Percentiles rank a stretch among this genome's conserved stretches.
Evolutionary conservation across 768 basidiomycete species (phyloP).

Genomic region (Suillus fuscotomentosus): DNA sequence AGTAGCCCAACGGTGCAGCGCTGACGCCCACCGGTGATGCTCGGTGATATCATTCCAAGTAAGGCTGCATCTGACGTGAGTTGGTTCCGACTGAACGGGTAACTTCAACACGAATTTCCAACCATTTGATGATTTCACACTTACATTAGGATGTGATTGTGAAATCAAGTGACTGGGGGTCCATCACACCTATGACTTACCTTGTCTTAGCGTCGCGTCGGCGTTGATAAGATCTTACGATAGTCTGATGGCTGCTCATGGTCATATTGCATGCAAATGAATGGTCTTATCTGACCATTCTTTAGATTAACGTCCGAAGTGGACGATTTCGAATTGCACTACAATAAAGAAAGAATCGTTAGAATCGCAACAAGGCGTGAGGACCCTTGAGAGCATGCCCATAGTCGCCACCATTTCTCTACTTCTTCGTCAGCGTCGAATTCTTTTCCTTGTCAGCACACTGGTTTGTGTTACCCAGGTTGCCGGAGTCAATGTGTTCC

Average conservation of each 20-base stretch:
- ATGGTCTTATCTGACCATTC: neutral
- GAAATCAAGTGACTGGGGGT: neutral
- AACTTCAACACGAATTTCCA: neutral
- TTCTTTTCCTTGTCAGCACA: slow-evolving; percentile 60
- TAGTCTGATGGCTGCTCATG: neutral
- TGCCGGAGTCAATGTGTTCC: slow-evolving; percentile 9
- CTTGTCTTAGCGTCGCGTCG: neutral
- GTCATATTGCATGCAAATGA: neutral
- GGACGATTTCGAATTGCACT: neutral
- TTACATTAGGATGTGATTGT: neutral
- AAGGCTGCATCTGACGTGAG: neutral
- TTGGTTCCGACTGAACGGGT: neutral
- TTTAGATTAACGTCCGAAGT: neutral
- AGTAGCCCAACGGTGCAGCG: neutral
- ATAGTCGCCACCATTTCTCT: slow-evolving; percentile 47
- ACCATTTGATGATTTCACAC: neutral
- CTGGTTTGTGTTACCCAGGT: slow-evolving; percentile 44
- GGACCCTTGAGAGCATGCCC: slow-evolving; percentile 21
- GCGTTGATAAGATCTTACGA: neutral
- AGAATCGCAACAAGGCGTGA: neutral
- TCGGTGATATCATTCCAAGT: neutral
- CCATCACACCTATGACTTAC: neutral
- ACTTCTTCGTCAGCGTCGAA: slow-evolving; percentile 52
- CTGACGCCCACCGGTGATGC: neutral
- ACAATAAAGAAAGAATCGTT: neutral